A percentile compares a stretch with the other conserved stretches of the same genome.
These are phyloP conservation scores for Annulohypoxylon nitens DNA, from an alignment of 495 filamentous ascomycete species.

Conservation along the genomic window DNA sequence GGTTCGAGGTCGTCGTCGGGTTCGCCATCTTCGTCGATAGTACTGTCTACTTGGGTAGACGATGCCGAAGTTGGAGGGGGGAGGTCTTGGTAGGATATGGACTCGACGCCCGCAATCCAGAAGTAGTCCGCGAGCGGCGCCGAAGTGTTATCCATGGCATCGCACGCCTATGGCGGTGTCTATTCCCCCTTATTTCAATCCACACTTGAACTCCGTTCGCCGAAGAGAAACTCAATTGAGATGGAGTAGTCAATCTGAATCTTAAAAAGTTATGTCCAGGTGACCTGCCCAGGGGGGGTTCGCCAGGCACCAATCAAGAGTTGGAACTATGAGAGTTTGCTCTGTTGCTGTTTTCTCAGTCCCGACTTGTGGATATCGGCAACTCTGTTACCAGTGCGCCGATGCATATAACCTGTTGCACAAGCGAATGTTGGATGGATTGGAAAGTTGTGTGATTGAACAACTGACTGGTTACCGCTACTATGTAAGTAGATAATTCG, in stretches of 20 bases:
- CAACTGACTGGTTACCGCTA: slow-evolving; percentile 33
- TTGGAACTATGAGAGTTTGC: slow-evolving; percentile 37
- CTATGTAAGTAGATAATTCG: slow-evolving; percentile 9
- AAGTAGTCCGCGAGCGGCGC: slow-evolving; percentile 97
- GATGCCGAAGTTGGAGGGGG: slow-evolving; percentile 44
- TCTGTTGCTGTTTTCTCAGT: slow-evolving; percentile 33
- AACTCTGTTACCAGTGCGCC: slow-evolving; percentile 29
- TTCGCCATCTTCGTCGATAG: slow-evolving; percentile 85
- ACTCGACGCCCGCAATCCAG: slow-evolving; percentile 96
- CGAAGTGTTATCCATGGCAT: slow-evolving; percentile 72
- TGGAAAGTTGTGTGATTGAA: slow-evolving; percentile 32
- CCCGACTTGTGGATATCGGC: slow-evolving; percentile 41
- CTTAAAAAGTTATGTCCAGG: slow-evolving; percentile 24
- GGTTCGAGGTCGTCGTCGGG: slow-evolving; percentile 65
- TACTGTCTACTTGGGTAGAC: slow-evolving; percentile 70
- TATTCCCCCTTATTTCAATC: slow-evolving; percentile 32
- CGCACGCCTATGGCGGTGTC: slow-evolving; percentile 49
- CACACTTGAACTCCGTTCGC: slow-evolving; percentile 24
- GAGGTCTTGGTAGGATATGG: slow-evolving; percentile 70
- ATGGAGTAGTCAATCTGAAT: slow-evolving; percentile 23
- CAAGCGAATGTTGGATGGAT: slow-evolving; percentile 19
- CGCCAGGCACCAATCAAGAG: slow-evolving; percentile 29
- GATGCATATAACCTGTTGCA: slow-evolving; percentile 45
- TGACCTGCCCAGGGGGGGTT: slow-evolving; percentile 9
- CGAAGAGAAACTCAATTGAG: slow-evolving; percentile 29